Percentiles rank a stretch among this genome's conserved stretches.
Evolutionary conservation across 2,329 filamentous ascomycete species (phyloP).

Genomic region (Trichoderma koningiopsis): DNA sequence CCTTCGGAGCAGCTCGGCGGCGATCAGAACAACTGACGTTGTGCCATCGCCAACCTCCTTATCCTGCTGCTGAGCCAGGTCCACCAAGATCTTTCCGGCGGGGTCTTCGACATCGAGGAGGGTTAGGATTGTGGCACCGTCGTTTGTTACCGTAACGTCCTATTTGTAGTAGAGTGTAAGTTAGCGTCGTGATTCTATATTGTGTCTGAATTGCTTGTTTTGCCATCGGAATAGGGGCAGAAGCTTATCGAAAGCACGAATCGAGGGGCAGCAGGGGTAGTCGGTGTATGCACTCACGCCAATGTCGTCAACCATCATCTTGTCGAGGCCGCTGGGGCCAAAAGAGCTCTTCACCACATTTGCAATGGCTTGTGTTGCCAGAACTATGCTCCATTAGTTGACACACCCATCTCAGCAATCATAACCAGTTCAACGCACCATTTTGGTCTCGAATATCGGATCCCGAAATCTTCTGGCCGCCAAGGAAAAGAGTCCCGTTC

Average conservation of each 20-base stretch:
- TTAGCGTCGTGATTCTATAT: background rate
- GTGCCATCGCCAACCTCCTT: constrained; percentile 99
- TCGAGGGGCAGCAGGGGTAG: constrained; percentile 9
- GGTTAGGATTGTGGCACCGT: constrained; percentile 94
- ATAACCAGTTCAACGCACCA: constrained; percentile 53
- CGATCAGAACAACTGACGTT: constrained; percentile 96
- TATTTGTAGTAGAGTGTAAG: constrained; percentile 39
- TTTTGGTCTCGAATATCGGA: constrained; percentile 97
- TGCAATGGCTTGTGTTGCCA: constrained; percentile 93
- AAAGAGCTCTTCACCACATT: constrained; percentile 99
- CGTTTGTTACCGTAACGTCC: constrained; percentile 99
- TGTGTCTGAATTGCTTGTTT: background rate
- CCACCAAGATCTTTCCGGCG: constrained; percentile 96
- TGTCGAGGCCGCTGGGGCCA: constrained; percentile 93
- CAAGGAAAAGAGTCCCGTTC: constrained; percentile 95
- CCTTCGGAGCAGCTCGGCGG: constrained; percentile 87
- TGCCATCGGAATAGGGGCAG: background rate
- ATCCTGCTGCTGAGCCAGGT: constrained; percentile 96
- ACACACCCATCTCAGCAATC: constrained; percentile 2
- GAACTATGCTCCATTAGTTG: constrained; percentile 57
- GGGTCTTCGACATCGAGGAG: constrained; percentile 97
- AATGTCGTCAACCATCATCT: constrained; percentile 99
- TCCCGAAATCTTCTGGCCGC: constrained; percentile 95
- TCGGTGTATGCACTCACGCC: constrained; percentile 60
- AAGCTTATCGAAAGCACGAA: constrained; percentile 8